phyloP scores from a whole-genome alignment of 169 alveolate species.

The Plasmodium gallinaceum region DNA sequence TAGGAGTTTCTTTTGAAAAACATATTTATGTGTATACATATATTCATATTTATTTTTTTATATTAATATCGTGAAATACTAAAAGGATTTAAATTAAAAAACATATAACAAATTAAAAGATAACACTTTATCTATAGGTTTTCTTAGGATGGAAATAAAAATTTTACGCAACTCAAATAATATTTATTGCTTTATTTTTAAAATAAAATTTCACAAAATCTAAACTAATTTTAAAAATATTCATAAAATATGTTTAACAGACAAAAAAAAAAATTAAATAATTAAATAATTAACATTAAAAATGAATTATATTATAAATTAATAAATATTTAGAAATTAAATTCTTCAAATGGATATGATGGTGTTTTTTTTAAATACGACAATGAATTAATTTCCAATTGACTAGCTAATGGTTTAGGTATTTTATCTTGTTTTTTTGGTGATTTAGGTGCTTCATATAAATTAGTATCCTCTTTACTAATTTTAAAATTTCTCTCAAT shows the following conservation, averaged over 20 bases:
- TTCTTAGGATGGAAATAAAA: too few species aligned
- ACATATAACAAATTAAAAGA: too few species aligned
- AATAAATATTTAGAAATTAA: conserved; percentile 29
- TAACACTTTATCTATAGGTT: too few species aligned
- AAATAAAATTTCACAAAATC: conserved; percentile 36
- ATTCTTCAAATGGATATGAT: conserved; percentile 72
- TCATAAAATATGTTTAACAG: conserved; percentile 15
- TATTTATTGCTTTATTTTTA: conserved; percentile 30
- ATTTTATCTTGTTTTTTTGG: conserved; percentile 67
- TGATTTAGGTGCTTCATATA: conserved; percentile 52
- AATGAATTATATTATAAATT: conserved; percentile 9
- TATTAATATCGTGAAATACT: too few species aligned
- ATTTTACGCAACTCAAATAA: neutral
- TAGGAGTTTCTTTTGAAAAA: too few species aligned
- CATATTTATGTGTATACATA: too few species aligned
- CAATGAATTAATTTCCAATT: conserved; percentile 47
- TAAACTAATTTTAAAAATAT: conserved; percentile 42
- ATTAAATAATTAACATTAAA: conserved; percentile 1
- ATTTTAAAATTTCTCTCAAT: conserved; percentile 1
- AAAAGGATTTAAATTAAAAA: too few species aligned
- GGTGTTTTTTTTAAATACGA: conserved; percentile 53
- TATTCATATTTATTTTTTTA: too few species aligned
- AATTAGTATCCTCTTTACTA: conserved; percentile 22
- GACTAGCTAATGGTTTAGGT: conserved; percentile 75
- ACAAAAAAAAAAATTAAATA: conserved; percentile 13